Evolutionary conservation across 345 rosid species (phyloP).

Genomic region (Arabidopsis thaliana): DNA sequence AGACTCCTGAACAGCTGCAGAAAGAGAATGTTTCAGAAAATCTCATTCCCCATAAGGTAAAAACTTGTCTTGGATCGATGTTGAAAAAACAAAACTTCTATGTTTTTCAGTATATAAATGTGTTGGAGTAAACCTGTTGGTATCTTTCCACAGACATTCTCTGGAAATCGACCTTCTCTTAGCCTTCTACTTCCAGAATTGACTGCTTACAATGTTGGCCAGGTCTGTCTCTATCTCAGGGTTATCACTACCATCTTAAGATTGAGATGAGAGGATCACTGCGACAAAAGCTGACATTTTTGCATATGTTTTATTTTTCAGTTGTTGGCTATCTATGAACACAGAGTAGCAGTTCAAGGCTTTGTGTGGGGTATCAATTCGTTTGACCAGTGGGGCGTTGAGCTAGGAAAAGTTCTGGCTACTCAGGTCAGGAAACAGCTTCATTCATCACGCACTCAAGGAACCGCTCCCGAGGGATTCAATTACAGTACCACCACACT

Average conservation of each 20-base stretch:
- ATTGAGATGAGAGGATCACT: conserved; percentile 12
- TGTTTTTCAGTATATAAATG: neutral
- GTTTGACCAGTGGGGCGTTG: conserved; percentile 99
- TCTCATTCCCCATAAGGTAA: conserved; percentile 96
- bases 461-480: conserved; percentile 73
- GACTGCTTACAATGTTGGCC: conserved; percentile 81
- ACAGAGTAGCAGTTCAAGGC: conserved; percentile 95
- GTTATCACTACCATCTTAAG: conserved; percentile 9
- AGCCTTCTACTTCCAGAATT: conserved; percentile 85
- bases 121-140: neutral
- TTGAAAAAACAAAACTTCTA: neutral
- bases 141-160: conserved; percentile 65
- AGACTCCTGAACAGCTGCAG: conserved; percentile 87
- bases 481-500: conserved; percentile 81
- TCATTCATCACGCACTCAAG: conserved; percentile 70
- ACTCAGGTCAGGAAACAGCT: conserved; percentile 94
- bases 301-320: conserved; percentile 41
- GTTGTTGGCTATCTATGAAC: conserved; percentile 93
- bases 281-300: conserved; percentile 7
- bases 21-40: conserved; percentile 73
- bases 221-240: conserved; percentile 51
- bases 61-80: conserved; percentile 19
- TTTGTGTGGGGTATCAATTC: conserved; percentile 97
- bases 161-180: conserved; percentile 93
- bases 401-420: conserved; percentile 96